Conservation (phyloP, 1,139 yeast genomes). For the Pichia sp. region DNA sequence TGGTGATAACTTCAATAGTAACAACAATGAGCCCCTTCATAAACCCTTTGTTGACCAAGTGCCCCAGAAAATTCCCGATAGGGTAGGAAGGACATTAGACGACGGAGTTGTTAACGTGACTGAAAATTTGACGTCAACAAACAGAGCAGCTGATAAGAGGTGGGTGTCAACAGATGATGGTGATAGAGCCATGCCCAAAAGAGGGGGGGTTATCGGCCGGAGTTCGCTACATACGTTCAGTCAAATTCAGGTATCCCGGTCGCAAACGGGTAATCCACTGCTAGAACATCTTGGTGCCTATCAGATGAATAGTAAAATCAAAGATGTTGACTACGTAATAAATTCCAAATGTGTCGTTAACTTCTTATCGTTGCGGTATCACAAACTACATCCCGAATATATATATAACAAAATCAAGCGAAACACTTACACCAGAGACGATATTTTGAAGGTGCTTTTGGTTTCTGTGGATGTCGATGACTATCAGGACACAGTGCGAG, state of each 20-base stretch:
- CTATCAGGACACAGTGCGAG: conserved; percentile 60
- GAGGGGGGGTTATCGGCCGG: neutral
- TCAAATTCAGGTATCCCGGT: conserved; percentile 35
- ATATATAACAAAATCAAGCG: conserved; percentile 62
- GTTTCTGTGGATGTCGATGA: conserved; percentile 75
- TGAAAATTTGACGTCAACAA: too few species aligned
- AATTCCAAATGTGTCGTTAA: conserved; percentile 59
- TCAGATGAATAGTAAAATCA: conserved; percentile 37
- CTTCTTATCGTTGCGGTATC: conserved; percentile 73
- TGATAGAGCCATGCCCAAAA: neutral
- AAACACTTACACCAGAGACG: conserved; percentile 23
- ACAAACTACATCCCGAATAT: conserved; percentile 82
- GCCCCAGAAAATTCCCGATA: too few species aligned
- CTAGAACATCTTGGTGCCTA: conserved; percentile 40
- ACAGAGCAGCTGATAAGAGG: too few species aligned
- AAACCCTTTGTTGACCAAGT: too few species aligned
- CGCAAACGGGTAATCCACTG: conserved; percentile 57
- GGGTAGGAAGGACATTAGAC: too few species aligned
- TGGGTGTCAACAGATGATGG: too few species aligned
- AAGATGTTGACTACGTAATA: conserved; percentile 59
- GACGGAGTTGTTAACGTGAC: too few species aligned
- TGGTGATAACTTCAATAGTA: too few species aligned
- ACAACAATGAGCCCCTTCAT: too few species aligned
- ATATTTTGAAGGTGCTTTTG: conserved; percentile 51
- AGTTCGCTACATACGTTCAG: conserved; percentile 17